Evolutionary conservation across 441 rosid species (phyloP).

Genomic region (Raphanus hybrid): DNA sequence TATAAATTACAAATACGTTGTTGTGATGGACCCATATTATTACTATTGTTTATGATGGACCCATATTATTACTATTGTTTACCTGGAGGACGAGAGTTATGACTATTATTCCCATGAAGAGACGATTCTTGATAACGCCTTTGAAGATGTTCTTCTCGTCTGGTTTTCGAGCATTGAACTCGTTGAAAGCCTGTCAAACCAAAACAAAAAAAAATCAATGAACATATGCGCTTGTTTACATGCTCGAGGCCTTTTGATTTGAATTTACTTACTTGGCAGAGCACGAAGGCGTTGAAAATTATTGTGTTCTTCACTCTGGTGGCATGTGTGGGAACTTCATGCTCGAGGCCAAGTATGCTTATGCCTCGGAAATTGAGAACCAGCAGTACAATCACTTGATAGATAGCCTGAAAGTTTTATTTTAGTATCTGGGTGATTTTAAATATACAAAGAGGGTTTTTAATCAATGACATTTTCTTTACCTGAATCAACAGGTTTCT

Average conservation of each 20-base stretch:
- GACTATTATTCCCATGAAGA: slow-evolving; percentile 78
- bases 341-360: slow-evolving; percentile 60
- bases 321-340: slow-evolving; percentile 50
- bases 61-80: background rate
- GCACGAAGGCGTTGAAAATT: slow-evolving; percentile 92
- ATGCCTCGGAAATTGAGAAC: slow-evolving; percentile 74
- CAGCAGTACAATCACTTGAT: slow-evolving; percentile 81
- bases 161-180: slow-evolving; percentile 93
- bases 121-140: slow-evolving; percentile 75
- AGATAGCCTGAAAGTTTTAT: slow-evolving; percentile 62
- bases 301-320: slow-evolving; percentile 79
- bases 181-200: slow-evolving; percentile 79
- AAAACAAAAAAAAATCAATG: background rate
- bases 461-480: background rate
- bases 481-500: slow-evolving; percentile 96
- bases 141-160: slow-evolving; percentile 77
- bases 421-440: background rate
- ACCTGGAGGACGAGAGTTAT: slow-evolving; percentile 89
- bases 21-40: background rate
- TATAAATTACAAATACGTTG: background rate
- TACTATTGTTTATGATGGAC: background rate
- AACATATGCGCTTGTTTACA: background rate
- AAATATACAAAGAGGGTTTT: background rate
- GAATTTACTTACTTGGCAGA: slow-evolving; percentile 74
- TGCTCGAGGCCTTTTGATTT: background rate